Evolutionary conservation across 1,284 basidiomycete species (phyloP).

Genomic region (Trichosporon sp.): DNA sequence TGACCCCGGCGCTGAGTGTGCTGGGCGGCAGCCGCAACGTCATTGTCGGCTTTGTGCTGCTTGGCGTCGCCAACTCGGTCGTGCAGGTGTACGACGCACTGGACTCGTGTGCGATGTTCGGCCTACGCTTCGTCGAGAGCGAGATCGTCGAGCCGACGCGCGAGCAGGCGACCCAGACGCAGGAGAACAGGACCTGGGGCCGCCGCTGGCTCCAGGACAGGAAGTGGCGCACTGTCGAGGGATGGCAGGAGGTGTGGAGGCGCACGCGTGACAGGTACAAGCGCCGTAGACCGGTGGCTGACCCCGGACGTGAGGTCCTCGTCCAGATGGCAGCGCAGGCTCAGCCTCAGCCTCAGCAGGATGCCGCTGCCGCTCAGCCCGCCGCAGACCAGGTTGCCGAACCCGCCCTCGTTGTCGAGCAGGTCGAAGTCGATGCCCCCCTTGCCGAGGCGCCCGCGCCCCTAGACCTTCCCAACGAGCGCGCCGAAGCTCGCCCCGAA

Average conservation of each 20-base stretch:
- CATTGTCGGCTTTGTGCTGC: constrained; percentile 31
- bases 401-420: neutral
- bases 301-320: neutral
- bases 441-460: neutral
- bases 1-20: constrained; percentile 1
- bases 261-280: constrained; percentile 1
- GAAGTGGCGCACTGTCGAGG: constrained; percentile 12
- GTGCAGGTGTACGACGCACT: constrained; percentile 33
- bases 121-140: constrained; percentile 41
- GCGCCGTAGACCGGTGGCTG: neutral
- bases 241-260: constrained; percentile 18
- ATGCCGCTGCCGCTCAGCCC: neutral
- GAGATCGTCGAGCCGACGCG: constrained; percentile 44
- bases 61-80: constrained; percentile 38
- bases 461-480: neutral
- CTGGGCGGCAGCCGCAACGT: constrained; percentile 15
- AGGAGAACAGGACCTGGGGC: constrained; percentile 13
- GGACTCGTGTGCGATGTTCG: constrained; percentile 21
- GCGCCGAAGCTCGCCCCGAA: neutral
- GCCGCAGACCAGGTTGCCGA: neutral
- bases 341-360: neutral
- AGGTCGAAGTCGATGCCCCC: neutral
- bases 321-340: neutral
- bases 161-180: constrained; percentile 20
- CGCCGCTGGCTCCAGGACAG: constrained; percentile 15